Evolutionary conservation across 768 basidiomycete species (phyloP), one percentile per base, ranked within the genome.

Genomic region (Russula brevipes): DNA sequence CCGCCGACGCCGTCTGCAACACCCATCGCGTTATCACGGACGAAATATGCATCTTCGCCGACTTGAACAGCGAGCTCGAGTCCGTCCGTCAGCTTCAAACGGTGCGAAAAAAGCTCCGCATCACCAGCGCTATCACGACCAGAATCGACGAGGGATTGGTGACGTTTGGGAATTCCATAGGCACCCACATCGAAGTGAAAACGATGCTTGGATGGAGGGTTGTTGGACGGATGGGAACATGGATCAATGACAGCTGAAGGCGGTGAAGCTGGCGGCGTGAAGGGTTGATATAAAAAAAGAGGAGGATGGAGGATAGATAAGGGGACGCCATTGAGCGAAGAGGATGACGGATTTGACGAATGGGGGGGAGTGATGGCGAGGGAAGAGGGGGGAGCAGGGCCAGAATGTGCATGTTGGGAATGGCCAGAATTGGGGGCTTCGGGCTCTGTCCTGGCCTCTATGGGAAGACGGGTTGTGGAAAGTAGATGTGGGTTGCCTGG

Each of bases 1-100:
- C 94, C 94, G 0, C 95, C 95, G 0, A 98, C 95, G 36, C 95
- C 95, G 71, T 98, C 95, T 4, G 94, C 92, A 9, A 98, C 88
- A 17, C 95, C 95, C 79, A 98, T 87, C 6, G 92, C 90, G 70
- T 94, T 89, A 61, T 86, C 82, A 5, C 83, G 77, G 6, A 91
- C 75, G 65, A 92, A 92, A 70, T 94, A 96, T 5, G 94, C 91
- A 70, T 98, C 94, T 73, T 98, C 94, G 45, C 94, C 94, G 11
- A 97, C 86, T 70, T 91, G 88, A 0, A 88, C 85, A 0, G 89
- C 81, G 12, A 88, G 79, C 41, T 72, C 72, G 49, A 79, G 75
- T 5, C 72, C 73, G 31, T 76, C 73, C 3, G 72, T 49, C 11
- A 76, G 72, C 51, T 57, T 58, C 14, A 65, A 56, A 19, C 8